Evolutionary conservation across 345 rosid genomes (phyloP).

Genomic region (Viola odorata): DNA sequence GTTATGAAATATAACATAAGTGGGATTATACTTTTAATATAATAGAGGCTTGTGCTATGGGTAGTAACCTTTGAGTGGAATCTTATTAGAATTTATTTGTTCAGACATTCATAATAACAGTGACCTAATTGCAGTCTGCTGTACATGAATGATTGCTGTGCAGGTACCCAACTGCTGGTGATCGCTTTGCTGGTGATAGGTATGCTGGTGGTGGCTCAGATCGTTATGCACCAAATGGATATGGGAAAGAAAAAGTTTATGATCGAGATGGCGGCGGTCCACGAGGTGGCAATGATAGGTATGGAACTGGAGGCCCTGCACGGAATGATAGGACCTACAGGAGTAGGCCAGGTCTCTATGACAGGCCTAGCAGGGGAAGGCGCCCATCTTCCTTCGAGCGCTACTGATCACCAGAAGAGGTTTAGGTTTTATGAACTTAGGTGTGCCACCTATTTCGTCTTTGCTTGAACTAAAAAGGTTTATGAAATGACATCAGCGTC

Average conservation of each 20-base stretch:
- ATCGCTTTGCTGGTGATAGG: slow-evolving; percentile 64
- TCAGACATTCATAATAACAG: too few relatives aligned
- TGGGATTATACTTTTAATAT: too few relatives aligned
- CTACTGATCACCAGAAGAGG: slow-evolving; percentile 27
- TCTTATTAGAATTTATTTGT: too few relatives aligned
- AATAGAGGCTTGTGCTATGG: too few relatives aligned
- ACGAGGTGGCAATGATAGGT: slow-evolving; percentile 62
- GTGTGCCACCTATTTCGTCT: too few relatives aligned
- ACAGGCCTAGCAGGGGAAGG: slow-evolving; percentile 69
- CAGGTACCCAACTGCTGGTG: slow-evolving; percentile 71
- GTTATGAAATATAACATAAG: too few relatives aligned
- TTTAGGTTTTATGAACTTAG: too few relatives aligned
- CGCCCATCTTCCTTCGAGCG: slow-evolving; percentile 74
- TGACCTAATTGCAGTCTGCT: too few relatives aligned
- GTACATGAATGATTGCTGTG: slow-evolving; percentile 4
- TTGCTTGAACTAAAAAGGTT: too few relatives aligned
- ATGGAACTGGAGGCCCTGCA: slow-evolving; percentile 64
- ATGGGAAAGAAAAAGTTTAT: slow-evolving; percentile 65
- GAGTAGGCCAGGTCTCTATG: slow-evolving; percentile 69
- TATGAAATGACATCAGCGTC: too few relatives aligned
- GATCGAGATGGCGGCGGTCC: slow-evolving; percentile 62
- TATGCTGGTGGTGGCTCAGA: slow-evolving; percentile 67
- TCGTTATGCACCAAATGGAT: slow-evolving; percentile 62
- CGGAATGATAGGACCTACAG: slow-evolving; percentile 66
- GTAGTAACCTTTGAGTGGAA: too few relatives aligned